These are phyloP conservation scores for Amanita rimosa DNA, from an alignment of 768 basidiomycete genomes.

Conservation along the genomic window DNA sequence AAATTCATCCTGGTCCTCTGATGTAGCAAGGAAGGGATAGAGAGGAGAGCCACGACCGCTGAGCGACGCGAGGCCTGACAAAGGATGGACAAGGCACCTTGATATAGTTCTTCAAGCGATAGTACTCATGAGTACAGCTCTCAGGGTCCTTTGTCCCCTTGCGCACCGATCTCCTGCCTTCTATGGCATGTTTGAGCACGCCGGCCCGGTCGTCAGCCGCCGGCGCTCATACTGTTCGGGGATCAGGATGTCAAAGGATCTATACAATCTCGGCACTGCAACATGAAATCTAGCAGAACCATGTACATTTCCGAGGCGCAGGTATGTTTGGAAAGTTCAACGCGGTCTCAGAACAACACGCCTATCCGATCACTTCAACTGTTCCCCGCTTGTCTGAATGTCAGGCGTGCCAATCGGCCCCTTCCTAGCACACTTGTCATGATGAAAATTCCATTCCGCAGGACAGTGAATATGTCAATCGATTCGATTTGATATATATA, in stretches of 20 bases:
- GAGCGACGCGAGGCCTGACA: not conserved
- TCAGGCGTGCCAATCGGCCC: too few relatives aligned
- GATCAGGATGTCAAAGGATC: too few relatives aligned
- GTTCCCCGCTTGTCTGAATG: too few relatives aligned
- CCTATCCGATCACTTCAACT: not conserved
- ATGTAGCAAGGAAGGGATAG: not conserved
- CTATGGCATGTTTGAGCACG: not conserved
- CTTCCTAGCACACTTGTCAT: too few relatives aligned
- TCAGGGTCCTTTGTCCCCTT: not conserved
- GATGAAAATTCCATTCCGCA: not conserved
- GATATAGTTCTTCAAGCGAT: not conserved
- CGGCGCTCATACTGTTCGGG: not conserved
- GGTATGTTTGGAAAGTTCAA: not conserved
- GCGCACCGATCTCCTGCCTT: not conserved
- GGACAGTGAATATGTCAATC: not conserved
- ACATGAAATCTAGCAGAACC: too few relatives aligned
- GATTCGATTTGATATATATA: not conserved
- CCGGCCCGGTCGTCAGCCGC: not conserved
- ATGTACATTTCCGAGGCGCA: too few relatives aligned
- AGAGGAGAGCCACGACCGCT: not conserved
- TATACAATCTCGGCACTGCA: not conserved
- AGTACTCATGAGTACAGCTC: constrained; percentile 1
- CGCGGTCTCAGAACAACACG: not conserved
- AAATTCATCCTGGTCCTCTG: constrained; percentile 60
- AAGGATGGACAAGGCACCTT: not conserved